Percentiles rank a stretch among this genome's conserved stretches.
Evolutionary conservation across 2,329 filamentous ascomycete species (phyloP).

Genomic region (Colletotrichum orchidophilum): DNA sequence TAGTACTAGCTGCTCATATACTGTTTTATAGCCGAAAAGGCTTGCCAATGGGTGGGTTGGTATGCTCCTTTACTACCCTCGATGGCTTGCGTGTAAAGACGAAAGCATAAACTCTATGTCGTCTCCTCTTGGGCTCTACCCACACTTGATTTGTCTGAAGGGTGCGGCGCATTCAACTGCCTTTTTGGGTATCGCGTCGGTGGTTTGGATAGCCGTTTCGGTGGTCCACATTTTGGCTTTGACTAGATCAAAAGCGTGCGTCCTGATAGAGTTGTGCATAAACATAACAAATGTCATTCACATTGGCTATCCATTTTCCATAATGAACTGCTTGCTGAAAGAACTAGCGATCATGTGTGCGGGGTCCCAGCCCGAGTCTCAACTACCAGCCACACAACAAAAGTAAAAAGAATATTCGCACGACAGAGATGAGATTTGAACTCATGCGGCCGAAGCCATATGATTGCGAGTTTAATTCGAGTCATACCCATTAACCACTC

Average conservation of each 20-base stretch:
- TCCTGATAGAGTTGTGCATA: neutral
- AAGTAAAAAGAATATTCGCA: neutral
- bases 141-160: neutral
- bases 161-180: neutral
- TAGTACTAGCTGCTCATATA: accelerated
- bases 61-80: too few relatives aligned
- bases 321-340: neutral
- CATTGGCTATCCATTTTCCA: neutral
- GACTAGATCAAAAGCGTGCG: neutral
- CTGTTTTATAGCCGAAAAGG: neutral
- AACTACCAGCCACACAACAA: neutral
- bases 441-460: conserved; percentile 30
- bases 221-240: neutral
- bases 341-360: neutral
- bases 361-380: too few relatives aligned
- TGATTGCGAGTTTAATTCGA: conserved; percentile 26
- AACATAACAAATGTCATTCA: neutral
- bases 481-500: conserved; percentile 31
- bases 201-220: neutral
- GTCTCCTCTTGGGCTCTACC: accelerated
- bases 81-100: neutral
- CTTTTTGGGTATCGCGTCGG: neutral
- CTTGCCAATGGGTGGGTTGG: neutral
- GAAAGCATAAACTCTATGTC: too few relatives aligned
- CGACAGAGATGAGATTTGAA: conserved; percentile 31